Percentiles rank a stretch among this genome's conserved stretches.
phyloP scores from a whole-genome alignment of 352 stramenopile species.

The Pythium phragmiticola region DNA sequence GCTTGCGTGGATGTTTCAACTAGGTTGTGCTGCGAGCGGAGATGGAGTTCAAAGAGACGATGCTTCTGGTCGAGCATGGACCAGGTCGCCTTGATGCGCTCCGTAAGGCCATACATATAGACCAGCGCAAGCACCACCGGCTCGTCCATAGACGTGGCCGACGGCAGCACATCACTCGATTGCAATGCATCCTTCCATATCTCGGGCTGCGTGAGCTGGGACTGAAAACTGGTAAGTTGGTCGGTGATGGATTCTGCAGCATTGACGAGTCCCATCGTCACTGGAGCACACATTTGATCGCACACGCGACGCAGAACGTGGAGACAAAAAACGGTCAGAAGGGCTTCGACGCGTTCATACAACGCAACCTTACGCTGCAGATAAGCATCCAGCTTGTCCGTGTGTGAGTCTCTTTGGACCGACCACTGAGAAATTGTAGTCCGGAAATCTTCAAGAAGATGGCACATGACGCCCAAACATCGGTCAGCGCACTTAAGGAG shows the following conservation, averaged over 20 bases:
- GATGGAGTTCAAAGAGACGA: constrained; percentile 35
- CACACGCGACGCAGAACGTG: constrained; percentile 50
- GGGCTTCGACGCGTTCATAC: constrained; percentile 40
- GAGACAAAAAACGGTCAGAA: constrained; percentile 59
- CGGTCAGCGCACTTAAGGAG: constrained; percentile 18
- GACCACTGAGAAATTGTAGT: constrained; percentile 8
- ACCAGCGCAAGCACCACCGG: constrained; percentile 22
- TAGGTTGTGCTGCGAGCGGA: constrained; percentile 20
- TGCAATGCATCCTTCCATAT: constrained; percentile 23
- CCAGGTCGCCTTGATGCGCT: constrained; percentile 54
- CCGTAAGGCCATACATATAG: constrained; percentile 42
- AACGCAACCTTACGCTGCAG: constrained; percentile 24
- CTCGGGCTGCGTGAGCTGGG: constrained; percentile 33
- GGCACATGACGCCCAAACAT: constrained; percentile 13
- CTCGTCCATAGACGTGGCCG: constrained; percentile 4
- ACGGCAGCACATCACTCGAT: not conserved
- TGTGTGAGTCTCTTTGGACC: not conserved
- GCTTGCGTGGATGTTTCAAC: constrained; percentile 14
- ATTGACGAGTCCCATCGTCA: constrained; percentile 27
- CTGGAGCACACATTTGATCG: constrained; percentile 41
- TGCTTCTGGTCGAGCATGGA: constrained; percentile 46
- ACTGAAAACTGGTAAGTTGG: constrained; percentile 43
- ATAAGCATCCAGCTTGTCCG: constrained; percentile 11
- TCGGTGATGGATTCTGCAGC: constrained; percentile 35
- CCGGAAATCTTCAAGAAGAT: constrained; percentile 13